Evolutionary conservation across 441 rosid genomes (phyloP).

Genomic region (Arabidopsis hybrid): DNA sequence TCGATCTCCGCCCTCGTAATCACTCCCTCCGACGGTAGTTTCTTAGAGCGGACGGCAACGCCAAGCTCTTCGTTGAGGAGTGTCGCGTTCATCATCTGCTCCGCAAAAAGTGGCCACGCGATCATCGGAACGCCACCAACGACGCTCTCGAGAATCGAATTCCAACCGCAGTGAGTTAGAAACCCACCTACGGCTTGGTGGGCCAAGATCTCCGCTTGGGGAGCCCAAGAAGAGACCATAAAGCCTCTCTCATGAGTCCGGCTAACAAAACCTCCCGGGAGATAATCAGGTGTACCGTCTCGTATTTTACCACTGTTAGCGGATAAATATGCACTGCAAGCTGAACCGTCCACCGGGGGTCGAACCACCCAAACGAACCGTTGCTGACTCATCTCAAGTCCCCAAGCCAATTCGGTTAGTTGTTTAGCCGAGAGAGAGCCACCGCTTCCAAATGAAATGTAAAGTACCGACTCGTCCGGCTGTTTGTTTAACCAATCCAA

Average conservation of each 20-base stretch:
- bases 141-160: constrained; percentile 51
- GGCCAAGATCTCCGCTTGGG: constrained; percentile 37
- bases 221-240: constrained; percentile 39
- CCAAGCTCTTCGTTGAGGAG: constrained; percentile 47
- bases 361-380: constrained; percentile 58
- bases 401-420: constrained; percentile 53
- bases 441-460: constrained; percentile 54
- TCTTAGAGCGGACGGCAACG: constrained; percentile 22
- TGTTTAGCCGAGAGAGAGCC: constrained; percentile 54
- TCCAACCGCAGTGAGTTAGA: constrained; percentile 47
- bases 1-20: constrained; percentile 31
- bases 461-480: constrained; percentile 49
- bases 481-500: constrained; percentile 54
- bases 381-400: constrained; percentile 55
- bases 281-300: constrained; percentile 38
- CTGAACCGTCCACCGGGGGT: constrained; percentile 32
- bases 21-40: constrained; percentile 29
- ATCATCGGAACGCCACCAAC: constrained; percentile 53
- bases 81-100: constrained; percentile 56
- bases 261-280: constrained; percentile 43
- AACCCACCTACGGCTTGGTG: constrained; percentile 46
- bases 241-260: constrained; percentile 38
- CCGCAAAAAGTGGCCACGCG: constrained; percentile 61
- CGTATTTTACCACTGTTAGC: not conserved
- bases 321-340: constrained; percentile 34